Percentiles rank a stretch among this genome's conserved stretches.
Conservation (phyloP, 306 rosid species). For the Gastrolobium villosum region DNA sequence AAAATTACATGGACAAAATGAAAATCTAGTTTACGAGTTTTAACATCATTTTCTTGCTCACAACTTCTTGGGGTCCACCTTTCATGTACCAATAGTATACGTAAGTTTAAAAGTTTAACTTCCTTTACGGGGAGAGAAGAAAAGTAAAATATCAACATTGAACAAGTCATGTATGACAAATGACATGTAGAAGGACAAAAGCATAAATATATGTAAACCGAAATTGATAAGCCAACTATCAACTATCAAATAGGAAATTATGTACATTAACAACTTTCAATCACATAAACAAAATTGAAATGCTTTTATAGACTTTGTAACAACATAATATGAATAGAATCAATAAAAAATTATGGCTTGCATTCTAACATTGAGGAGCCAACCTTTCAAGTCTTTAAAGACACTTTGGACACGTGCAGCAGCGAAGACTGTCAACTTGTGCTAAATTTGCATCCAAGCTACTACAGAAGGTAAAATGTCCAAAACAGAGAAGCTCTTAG, state of each 20-base stretch:
- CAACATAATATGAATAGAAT: not conserved
- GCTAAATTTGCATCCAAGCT: conserved; percentile 31
- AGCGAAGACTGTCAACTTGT: not conserved
- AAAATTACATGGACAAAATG: not conserved
- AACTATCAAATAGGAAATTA: not conserved
- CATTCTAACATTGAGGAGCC: not conserved
- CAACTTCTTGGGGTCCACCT: not conserved
- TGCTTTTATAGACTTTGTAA: not conserved
- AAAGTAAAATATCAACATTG: not conserved
- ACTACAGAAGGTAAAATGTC: conserved; percentile 41
- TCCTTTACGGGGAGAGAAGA: not conserved
- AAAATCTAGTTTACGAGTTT: conserved; percentile 18
- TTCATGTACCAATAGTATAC: not conserved
- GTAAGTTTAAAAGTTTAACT: not conserved
- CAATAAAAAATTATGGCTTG: not conserved
- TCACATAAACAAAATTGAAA: not conserved
- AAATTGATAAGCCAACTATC: not conserved
- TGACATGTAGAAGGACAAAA: not conserved
- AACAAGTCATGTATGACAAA: not conserved
- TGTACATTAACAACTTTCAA: not conserved
- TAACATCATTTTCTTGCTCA: not conserved
- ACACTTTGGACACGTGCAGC: conserved; percentile 2
- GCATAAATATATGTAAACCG: not conserved
- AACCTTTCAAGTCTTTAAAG: conserved; percentile 34
- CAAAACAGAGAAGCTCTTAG: conserved; percentile 7